Evolutionary conservation across 2,329 filamentous ascomycete species (phyloP), one percentile per base, ranked within the genome.

Genomic region (Botrytis fabae): DNA sequence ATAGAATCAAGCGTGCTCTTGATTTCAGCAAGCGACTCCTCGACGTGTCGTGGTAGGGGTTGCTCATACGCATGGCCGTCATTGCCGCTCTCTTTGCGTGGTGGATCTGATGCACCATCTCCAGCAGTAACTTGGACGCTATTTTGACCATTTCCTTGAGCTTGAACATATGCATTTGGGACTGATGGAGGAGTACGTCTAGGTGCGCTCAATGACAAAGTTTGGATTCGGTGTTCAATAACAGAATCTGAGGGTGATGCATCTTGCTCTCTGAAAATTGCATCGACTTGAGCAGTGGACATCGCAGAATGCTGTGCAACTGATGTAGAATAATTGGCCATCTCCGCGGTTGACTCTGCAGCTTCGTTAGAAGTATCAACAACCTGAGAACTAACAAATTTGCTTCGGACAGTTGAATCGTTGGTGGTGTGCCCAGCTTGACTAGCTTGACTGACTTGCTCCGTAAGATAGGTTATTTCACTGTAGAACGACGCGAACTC

Each of bases 401-500:
- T 20, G 28, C 20, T 65, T 48, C 20, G 20, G 25, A 10, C 18
- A 38, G 7, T 48, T 65, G 62, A 35, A 35, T 7, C 32, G 14
- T 35, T 65, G 12, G 28, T 22, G 14, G 14, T 1, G 9, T 38
- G 18, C 25, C 57, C 25, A 3, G 9, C 18, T 42, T 20, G 10
- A 12, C 25, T 4, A 28, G n/a, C 25, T 54, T 35, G 35, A 12
- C 10, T 35, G 35, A 20, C 9, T 20, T 38, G 7, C 9, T 68
- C 46, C 12, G 48, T 8, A 3, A 25, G 25, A 18, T 54, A 54
- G 9, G n/a, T 40, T 18, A 68, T 57, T 10, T 68, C 38, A n/a
- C 65, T 68, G 35, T 68, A 68, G 6, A 68, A 54, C 3, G 35
- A 20, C 10, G 65, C 65, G 6, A 68, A 57, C 9, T 68, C 65